Evolutionary conservation across 225 moss, liverwort and hornwort genomes (phyloP).

Genomic region (Bryum argenteum): DNA sequence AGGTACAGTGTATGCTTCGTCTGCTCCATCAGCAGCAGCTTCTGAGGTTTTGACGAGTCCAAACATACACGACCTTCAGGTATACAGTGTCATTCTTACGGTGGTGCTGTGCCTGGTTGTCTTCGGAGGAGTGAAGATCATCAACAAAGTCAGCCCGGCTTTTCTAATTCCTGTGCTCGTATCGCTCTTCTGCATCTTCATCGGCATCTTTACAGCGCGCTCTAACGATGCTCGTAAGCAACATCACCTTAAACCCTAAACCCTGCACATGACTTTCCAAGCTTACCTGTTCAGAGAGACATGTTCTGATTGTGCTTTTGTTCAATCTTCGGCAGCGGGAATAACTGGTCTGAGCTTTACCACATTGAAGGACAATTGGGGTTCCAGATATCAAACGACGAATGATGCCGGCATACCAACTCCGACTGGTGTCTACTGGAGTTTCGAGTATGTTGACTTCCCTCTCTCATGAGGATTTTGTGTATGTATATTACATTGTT

Average conservation of each 20-base stretch:
- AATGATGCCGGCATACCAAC: slow-evolving; percentile 84
- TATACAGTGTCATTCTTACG: slow-evolving; percentile 83
- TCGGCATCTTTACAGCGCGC: slow-evolving; percentile 73
- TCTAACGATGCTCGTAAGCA: slow-evolving; percentile 53
- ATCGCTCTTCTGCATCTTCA: slow-evolving; percentile 78
- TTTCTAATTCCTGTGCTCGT: slow-evolving; percentile 86
- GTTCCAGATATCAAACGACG: slow-evolving; percentile 76
- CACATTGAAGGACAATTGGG: slow-evolving; percentile 74
- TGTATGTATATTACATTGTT: too few relatives aligned
- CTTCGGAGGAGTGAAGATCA: slow-evolving; percentile 91
- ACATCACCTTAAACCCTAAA: background rate
- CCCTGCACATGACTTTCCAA: too few relatives aligned
- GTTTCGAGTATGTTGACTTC: slow-evolving; percentile 60
- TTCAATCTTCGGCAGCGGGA: slow-evolving; percentile 43
- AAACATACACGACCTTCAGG: slow-evolving; percentile 82
- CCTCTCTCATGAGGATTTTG: too few relatives aligned
- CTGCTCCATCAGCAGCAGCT: slow-evolving; percentile 54
- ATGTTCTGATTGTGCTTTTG: background rate
- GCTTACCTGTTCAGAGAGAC: background rate
- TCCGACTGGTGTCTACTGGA: slow-evolving; percentile 78
- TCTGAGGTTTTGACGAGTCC: slow-evolving; percentile 65
- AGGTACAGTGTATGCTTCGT: slow-evolving; percentile 58
- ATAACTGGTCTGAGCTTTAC: slow-evolving; percentile 70
- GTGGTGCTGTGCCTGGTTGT: slow-evolving; percentile 81
- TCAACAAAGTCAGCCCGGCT: slow-evolving; percentile 85